Evolutionary conservation across 2,329 filamentous ascomycete genomes (phyloP), one percentile per base, ranked within the genome.

Genomic region (Fusarium pseudonygamai): DNA sequence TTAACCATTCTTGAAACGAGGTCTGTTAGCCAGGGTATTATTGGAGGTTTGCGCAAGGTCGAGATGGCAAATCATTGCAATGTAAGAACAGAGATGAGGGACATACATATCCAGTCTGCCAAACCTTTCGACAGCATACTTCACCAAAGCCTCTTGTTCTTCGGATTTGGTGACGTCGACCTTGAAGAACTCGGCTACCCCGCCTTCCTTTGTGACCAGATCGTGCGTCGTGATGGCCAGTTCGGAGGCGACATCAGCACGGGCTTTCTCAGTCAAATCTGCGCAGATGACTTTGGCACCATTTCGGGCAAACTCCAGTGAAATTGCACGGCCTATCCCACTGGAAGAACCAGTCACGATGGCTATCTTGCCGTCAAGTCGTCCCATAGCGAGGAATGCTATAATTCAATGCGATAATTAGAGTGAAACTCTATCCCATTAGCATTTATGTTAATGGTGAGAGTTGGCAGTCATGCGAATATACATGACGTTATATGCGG

Each of bases 401-500:
- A 18, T 18, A 8, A 5, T 13, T 43, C 0, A 24, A 18, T 10
- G n/a, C 10, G 5, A 4, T 7, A 26, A 45, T 10, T 4, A 9
- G 7, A 26, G 24, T 20, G 16, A 45, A 4, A 20, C 5, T 26
- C 5, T 8, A 45, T 26, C 2, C 5, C 20, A 7, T 45, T 20
- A 10, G 2, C 5, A 26, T 20, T 9, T 26, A 13, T 9, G 5
- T 36, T 9, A 36, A 18, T 10, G 2, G 15, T 36, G 34, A 18
- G 8, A 18, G 18, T 18, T 36, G 15, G 8, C 34, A 36, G 34
- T 36, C 18, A 36, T 18, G 15, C 16, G 10, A 36, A 36, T 10
- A 36, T 18, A 9, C 3, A 18, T 36, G 15, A 36, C 7, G 16
- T 3, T 18, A 5, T 18, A 18, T 16, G 34, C 9, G 43, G 43